Base-by-base conservation (phyloP, 2,329 filamentous ascomycete species). In the Botrytis pseudocinerea region DNA sequence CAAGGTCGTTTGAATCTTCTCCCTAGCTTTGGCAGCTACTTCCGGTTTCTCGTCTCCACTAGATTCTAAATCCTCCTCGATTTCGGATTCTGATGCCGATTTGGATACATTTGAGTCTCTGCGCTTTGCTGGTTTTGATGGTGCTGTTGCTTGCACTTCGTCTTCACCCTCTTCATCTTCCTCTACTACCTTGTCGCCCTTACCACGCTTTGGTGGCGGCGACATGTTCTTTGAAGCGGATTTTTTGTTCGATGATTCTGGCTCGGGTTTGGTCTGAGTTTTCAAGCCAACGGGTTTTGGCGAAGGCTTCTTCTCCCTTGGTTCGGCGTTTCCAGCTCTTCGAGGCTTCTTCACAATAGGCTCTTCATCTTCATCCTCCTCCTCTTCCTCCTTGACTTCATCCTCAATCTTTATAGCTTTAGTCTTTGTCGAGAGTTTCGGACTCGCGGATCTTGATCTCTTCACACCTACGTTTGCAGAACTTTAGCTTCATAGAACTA, bases 1-100 rank as follows among this genome's bases (percentile, higher is more conserved):
- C 73, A 97, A 84, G 65, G 91, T 92, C 14, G 89, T 89, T 81
- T 97, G 94, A 18, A 95, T 88, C 81, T 93, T 93, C 82, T 95
- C 89, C 62, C 93, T 90, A 64, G 90, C 91, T 82, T 97, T 95
- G 60, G 89, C 91, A 68, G 90, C 89, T 64, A 90, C 82, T 76
- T 91, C 90, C 2, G 93, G 90, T 80, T 93, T 93, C 78, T 92
- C 86, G 22, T 88, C 86, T 65, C 87, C 85, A 14, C 87, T 87
- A 35, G 87, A 82, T 25, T 83, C 86, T 32, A 78, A 73, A 4
- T 83, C 78, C 22, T 82, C 78, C 16, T 83, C 82, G 35, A 83
- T 82, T n/a, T 83, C 83, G 10, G 84, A 85, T 46, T 88, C 88
- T 0, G 85, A 87, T 40, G 82, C 80, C 8, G 84, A 82, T 48